Evolutionary conservation across 768 basidiomycete species (phyloP).

Genomic region (Suillus plorans): DNA sequence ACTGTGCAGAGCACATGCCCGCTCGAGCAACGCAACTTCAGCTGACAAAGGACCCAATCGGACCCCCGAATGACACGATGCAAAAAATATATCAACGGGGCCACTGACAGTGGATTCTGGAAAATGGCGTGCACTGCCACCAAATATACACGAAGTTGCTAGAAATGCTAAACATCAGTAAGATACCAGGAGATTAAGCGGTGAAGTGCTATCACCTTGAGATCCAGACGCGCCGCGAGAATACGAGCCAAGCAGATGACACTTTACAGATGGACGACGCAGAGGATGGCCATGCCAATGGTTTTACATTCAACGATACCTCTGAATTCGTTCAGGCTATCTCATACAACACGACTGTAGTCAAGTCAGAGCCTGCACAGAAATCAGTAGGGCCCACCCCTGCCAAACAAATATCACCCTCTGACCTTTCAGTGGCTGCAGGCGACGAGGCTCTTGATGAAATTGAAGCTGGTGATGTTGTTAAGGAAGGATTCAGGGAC

Average conservation of each 20-base stretch:
- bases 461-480: conserved; percentile 79
- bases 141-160: too few relatives aligned
- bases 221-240: too few relatives aligned
- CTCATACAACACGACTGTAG: conserved; percentile 58
- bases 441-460: conserved; percentile 69
- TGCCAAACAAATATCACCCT: conserved; percentile 39
- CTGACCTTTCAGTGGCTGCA: conserved; percentile 55
- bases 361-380: conserved; percentile 49
- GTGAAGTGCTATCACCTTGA: too few relatives aligned
- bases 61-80: too few relatives aligned
- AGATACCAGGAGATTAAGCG: too few relatives aligned
- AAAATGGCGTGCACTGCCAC: too few relatives aligned
- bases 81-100: too few relatives aligned
- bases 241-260: conserved; percentile 32
- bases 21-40: too few relatives aligned
- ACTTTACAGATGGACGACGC: conserved; percentile 47
- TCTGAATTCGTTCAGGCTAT: conserved; percentile 94
- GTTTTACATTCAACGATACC: conserved; percentile 92
- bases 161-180: too few relatives aligned
- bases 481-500: conserved; percentile 54
- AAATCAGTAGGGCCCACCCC: conserved; percentile 23
- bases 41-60: too few relatives aligned
- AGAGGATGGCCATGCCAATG: conserved; percentile 36
- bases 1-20: too few relatives aligned
- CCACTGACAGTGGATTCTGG: too few relatives aligned